Evolutionary conservation across 495 filamentous ascomycete species (phyloP), one percentile per base, ranked within the genome.

Genomic region (Tuber indicum): DNA sequence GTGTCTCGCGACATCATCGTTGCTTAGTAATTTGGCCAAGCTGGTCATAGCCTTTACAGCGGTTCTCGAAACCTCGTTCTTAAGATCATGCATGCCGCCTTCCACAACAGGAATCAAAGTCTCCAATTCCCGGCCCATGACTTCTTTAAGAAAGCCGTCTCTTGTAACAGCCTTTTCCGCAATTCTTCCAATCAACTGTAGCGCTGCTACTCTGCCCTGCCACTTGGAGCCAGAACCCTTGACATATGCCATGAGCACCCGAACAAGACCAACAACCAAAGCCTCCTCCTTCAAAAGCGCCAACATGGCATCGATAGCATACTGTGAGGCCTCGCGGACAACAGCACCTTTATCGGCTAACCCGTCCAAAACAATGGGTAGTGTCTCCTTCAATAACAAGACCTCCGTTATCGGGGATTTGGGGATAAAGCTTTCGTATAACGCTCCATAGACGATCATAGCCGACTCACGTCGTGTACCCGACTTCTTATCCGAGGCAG

Each of bases 11-110:
- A 99, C 94, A 85, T 99, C 96, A 85, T 99, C 96, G 86, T 99
- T 99, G 80, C 93, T 94, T 47, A 99, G 89, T 2, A 99, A 89
- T 17, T 92, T 92, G 17, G 94, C 96, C 62, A 99, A 86, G 43
- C 92, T 92, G 76, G 89, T 92, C 94, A 98, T 98, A 17, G 94
- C 92, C 86, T 93, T 92, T 84, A 91, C 85, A 39, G 96, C 91
- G 85, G 94, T 92, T 86, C 97, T 97, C 81, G 91, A 89, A 71
- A 93, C 94, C 78, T 99, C 96, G 75, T 86, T 81, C 87, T 98
- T 99, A 78, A 99, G 86, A 85, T 99, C 96, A 84, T 97, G 93
- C 94, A 99, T 98, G 77, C 93, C 94, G 71, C 87, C 88, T 86
- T 99, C 96, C 45, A 95, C 94, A 49, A 97, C 87, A 8, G 95